Evolutionary conservation across 2,329 filamentous ascomycete genomes (phyloP).

Genomic region (Fusarium sp.): DNA sequence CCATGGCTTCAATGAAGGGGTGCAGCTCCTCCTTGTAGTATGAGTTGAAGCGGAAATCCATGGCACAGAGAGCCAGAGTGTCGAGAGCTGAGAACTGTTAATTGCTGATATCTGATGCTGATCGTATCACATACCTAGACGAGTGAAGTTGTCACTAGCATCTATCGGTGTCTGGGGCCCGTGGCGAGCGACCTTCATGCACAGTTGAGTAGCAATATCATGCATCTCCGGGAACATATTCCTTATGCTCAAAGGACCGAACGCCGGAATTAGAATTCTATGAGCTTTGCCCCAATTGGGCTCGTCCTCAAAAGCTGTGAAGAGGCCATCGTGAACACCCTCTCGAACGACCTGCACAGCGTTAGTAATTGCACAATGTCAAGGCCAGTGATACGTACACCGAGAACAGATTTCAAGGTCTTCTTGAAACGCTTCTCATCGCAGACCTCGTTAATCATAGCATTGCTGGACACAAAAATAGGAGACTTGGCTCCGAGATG

Average conservation of each 20-base stretch:
- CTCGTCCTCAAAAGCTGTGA: conserved; percentile 68
- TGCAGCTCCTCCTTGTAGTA: conserved; percentile 78
- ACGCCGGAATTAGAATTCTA: conserved; percentile 74
- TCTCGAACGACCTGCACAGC: conserved; percentile 64
- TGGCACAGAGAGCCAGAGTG: conserved; percentile 77
- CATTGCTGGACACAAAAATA: conserved; percentile 65
- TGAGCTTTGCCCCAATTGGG: conserved; percentile 77
- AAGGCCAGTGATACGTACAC: conserved; percentile 45
- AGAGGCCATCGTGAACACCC: conserved; percentile 74
- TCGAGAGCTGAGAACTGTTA: conserved; percentile 66
- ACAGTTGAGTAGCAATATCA: conserved; percentile 75
- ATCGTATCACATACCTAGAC: conserved; percentile 57
- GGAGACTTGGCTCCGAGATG: conserved; percentile 29
- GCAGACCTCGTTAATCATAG: conserved; percentile 72
- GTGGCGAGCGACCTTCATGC: conserved; percentile 76
- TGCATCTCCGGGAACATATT: conserved; percentile 78
- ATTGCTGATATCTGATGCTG: neutral
- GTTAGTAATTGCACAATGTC: conserved; percentile 7
- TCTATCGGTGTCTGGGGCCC: conserved; percentile 70
- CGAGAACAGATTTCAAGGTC: conserved; percentile 62
- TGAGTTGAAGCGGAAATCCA: conserved; percentile 80
- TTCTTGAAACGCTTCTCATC: conserved; percentile 77
- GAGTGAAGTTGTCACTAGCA: conserved; percentile 76
- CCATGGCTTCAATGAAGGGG: conserved; percentile 78
- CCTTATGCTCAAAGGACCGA: conserved; percentile 76